Evolutionary conservation across 1,284 basidiomycete species (phyloP), one percentile per base, ranked within the genome.

Genomic region (Leccinum angustisporum): DNA sequence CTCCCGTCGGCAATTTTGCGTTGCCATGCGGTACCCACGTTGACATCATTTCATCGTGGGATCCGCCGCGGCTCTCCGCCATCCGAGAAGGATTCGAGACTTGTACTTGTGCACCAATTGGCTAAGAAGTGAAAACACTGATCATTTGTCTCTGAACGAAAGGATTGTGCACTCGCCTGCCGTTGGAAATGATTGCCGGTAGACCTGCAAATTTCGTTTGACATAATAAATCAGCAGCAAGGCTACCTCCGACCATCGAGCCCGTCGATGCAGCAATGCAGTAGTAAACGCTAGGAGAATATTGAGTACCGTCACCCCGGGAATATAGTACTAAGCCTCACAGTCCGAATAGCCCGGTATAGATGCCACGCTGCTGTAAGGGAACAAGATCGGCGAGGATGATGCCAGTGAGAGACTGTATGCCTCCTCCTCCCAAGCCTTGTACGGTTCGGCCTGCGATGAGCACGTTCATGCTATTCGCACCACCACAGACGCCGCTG

Each of bases 191-290:
- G 25, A 4, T 25, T 25, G 25, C 25, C 25, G 25, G 25, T 25
- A 25, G 25, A 25, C 3, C 25, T 25, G 25, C 25, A 25, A 25
- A 25, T 25, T 25, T 25, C 25, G 25, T 25, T 25, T 25, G 3
- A 25, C 25, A 25, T 25, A 25, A 25, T 25, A 25, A 25, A 25
- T 25, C 25, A 25, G 53, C 36, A 18, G 66, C 63, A 5, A 68
- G 54, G 53, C 63, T 61, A 10, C 66, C 66, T 1, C 66, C 63
- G 1, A 67, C 56, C 2, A 67, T 50, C 14, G 63, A 63, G 11
- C 66, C 66, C 10, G 66, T 56, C 8, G 50, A 57, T 2, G 61
- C 36, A 14, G 66, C 61, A 4, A 67, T 43, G 40, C 27, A 27
- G 27, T 27, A 36, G 27, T 27, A 36, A 36, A 36, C 34, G 34